Conservation (phyloP, 108 stramenopile genomes). For the Skeletonema menzelii region DNA sequence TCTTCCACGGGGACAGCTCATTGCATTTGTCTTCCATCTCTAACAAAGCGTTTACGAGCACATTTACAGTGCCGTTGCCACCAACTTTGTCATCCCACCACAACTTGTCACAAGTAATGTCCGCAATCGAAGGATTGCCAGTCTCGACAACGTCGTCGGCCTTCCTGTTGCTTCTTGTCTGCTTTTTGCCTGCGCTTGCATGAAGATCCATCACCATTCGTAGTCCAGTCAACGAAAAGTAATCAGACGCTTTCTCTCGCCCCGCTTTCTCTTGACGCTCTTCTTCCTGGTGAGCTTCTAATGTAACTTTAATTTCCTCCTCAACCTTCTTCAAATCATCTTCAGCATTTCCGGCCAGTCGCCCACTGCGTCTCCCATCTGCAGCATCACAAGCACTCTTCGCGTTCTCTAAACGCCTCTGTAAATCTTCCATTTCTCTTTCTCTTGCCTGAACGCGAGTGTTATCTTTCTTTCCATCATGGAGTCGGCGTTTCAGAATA, state of each 20-base stretch:
- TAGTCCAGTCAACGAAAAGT: constrained; percentile 65
- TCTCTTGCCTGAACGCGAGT: constrained; percentile 35
- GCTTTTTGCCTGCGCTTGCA: constrained; percentile 22
- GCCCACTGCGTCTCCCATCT: constrained; percentile 68
- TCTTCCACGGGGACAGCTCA: constrained; percentile 58
- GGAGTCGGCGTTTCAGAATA: constrained; percentile 51
- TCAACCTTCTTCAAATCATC: constrained; percentile 60
- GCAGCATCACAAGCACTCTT: constrained; percentile 51
- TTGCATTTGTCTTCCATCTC: constrained; percentile 68
- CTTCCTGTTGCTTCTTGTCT: constrained; percentile 16
- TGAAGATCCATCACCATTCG: constrained; percentile 53
- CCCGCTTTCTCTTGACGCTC: constrained; percentile 35
- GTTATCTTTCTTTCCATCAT: constrained; percentile 68
- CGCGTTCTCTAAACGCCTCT: constrained; percentile 66
- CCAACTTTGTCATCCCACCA: constrained; percentile 38
- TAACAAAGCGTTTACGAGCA: constrained; percentile 59
- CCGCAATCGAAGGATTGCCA: constrained; percentile 9
- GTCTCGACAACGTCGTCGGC: constrained; percentile 12
- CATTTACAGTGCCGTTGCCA: constrained; percentile 61
- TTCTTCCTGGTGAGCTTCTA: constrained; percentile 40
- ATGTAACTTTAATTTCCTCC: constrained; percentile 46
- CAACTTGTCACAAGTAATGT: constrained; percentile 32
- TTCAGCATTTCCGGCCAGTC: constrained; percentile 61
- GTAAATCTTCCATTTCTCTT: constrained; percentile 60
- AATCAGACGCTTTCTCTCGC: constrained; percentile 39